Base-by-base conservation (phyloP, 129 eudicot genomes). In the Flaveria robusta region DNA sequence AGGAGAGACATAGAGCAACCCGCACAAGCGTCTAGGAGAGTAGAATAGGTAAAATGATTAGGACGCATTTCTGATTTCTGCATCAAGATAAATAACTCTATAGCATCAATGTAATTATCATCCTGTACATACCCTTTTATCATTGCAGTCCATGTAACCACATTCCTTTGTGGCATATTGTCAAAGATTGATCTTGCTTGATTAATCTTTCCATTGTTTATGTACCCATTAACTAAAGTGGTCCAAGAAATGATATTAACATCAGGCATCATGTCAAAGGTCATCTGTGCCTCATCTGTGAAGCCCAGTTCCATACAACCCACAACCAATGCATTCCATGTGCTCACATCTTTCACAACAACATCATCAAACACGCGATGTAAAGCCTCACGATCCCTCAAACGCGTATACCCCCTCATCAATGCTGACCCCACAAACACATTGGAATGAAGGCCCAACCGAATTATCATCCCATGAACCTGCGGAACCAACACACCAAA, bases 121-220 rank as follows among this genome's bases (percentile, higher is more conserved):
- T 74, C 19, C 16, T 74, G 85, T 52, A 82, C 89, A 59, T 83
- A 93, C 74, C 98, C 98, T 72, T 82, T 88, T 31, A 90, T 88
- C 98, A 92, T 92, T 13, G 92, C 86, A 19, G 93, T 89, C 97
- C 96, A 89, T 2, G 91, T 80, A 26, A 93, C 83, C n/a, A 90
- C 98, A 52, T 90, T 90, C 81, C 72, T 93, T 47, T 88, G 77
- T 11, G 70, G 77, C 90, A 90, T 83, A 49, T 52, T 11, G 22
- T 81, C 39, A 19, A 93, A 92, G 9, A 85, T 60, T 2, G 65
- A 72, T 12, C 83, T 62, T 72, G 96, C 96, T 83, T 80, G 79
- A 70, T 77, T 15, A 65, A 93, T 75, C 67, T 81, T 81, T 55
- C 77, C 71, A n/a, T 88, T 93, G 64, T 80, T 88, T 2, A 88